Evolutionary conservation across 345 rosid genomes (phyloP), one percentile per base, ranked within the genome.

Genomic region (Citrus reticulata): DNA sequence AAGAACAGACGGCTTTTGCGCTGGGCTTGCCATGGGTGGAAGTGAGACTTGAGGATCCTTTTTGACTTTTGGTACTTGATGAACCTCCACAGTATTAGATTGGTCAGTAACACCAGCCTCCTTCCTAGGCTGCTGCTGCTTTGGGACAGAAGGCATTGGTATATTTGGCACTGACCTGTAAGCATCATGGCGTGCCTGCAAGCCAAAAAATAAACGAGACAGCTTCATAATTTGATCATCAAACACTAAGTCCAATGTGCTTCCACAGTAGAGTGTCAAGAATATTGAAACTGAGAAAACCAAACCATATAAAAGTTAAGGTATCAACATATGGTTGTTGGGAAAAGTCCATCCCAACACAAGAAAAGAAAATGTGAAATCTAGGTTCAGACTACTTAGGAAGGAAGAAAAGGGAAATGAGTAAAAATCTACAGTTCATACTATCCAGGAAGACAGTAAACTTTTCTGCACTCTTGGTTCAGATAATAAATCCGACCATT

Each of bases 131-230:
- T 70, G 30, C 75, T 85, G 90, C 37, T 87, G 90, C 85, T 87
- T 93, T 32, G 95, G 86, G 68, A 72, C 76, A 74, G 83, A 73
- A 58, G 93, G 88, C 81, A 76, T 83, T 62, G 97, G 91, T 79
- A 90, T 35, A 34, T 90, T 83, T 22, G 89, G 85, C 22, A 79
- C 92, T 35, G 93, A 7, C 79, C 83, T 89, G 55, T 81, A 79
- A 61, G 93, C 42, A 75, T 89, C 87, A 82, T 88, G 95, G 49
- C 90, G 89, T 76, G 89, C 91, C 99, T 96, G 95, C 87, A 87
- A 76, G 78, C 73, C 19, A 80, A 74, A 80, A 72, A 72, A 72
- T 32, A 19, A 7, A 80, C 7, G 65, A 54, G 40, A 57, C 59
- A 67, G 60, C 73, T 80, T 80, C 79, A 79, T 34, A 76, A 76